phyloP scores from a whole-genome alignment of 2,329 filamentous ascomycete genomes.

The Chaetomium globosum region DNA sequence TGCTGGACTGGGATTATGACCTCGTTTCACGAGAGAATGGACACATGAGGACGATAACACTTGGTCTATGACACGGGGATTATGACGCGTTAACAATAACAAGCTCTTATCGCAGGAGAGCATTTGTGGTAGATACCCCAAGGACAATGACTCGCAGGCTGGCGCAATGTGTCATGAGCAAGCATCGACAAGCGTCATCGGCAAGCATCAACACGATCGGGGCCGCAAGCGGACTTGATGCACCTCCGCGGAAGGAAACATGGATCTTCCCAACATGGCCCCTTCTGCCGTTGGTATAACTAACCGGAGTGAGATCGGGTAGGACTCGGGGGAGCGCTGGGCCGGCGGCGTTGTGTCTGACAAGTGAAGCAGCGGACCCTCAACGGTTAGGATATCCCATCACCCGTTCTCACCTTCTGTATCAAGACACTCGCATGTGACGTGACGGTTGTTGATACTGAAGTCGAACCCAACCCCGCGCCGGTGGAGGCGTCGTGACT shows the following conservation, averaged over 20 bases:
- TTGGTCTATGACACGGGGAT: neutral
- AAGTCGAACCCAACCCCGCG: neutral
- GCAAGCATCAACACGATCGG: too few species aligned
- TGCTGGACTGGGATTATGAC: neutral
- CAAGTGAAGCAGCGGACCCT: neutral
- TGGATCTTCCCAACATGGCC: neutral
- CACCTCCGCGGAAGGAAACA: neutral
- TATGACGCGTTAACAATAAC: neutral
- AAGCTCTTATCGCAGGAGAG: neutral
- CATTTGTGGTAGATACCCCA: neutral
- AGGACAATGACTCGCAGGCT: neutral
- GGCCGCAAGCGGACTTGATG: neutral
- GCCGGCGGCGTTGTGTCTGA: neutral
- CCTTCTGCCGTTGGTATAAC: too few species aligned
- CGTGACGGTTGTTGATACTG: neutral
- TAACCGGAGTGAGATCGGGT: neutral
- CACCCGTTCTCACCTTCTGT: neutral
- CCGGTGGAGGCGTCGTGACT: neutral
- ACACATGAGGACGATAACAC: neutral
- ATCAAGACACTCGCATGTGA: neutral
- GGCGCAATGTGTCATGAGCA: neutral
- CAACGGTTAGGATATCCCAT: neutral
- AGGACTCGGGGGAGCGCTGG: neutral
- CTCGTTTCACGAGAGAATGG: neutral
- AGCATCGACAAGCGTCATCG: too few species aligned